Evolutionary conservation across 768 basidiomycete genomes (phyloP).

Genomic region (Suillus americanus): DNA sequence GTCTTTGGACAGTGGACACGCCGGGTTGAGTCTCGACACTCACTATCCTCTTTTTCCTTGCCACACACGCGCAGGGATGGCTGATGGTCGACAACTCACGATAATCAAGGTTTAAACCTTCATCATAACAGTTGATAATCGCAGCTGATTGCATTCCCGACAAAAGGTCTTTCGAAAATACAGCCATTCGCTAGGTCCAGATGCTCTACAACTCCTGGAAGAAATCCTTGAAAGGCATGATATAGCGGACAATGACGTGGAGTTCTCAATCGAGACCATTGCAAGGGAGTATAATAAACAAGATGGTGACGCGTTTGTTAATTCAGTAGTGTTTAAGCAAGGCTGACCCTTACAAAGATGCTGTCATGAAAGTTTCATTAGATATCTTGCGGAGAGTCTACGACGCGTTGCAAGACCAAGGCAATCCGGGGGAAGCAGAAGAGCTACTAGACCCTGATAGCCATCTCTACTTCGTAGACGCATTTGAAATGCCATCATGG

Average conservation of each 20-base stretch:
- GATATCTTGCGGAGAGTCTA: constrained; percentile 71
- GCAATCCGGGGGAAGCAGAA: constrained; percentile 42
- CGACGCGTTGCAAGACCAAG: constrained; percentile 68
- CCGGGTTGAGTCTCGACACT: neutral
- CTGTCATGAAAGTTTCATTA: constrained; percentile 78
- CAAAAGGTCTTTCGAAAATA: constrained; percentile 82
- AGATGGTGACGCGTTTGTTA: constrained; percentile 54
- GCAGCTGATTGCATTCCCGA: neutral
- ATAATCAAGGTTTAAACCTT: constrained; percentile 43
- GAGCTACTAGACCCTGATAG: constrained; percentile 76
- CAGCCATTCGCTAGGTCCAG: constrained; percentile 83
- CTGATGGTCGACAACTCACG: constrained; percentile 37
- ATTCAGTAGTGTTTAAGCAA: neutral
- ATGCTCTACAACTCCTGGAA: constrained; percentile 70
- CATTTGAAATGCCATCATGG: constrained; percentile 96
- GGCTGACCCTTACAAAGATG: constrained; percentile 47
- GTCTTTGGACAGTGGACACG: neutral
- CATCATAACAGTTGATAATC: neutral
- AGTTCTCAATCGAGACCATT: constrained; percentile 74
- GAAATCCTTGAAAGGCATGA: constrained; percentile 69
- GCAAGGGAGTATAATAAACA: constrained; percentile 89
- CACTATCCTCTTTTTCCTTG: no score
- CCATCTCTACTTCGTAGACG: constrained; percentile 81
- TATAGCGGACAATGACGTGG: constrained; percentile 66
- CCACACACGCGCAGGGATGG: constrained; percentile 25